These are phyloP conservation scores for Colletotrichum liriopes DNA, from an alignment of 2,329 filamentous ascomycete species.

Conservation along the genomic window DNA sequence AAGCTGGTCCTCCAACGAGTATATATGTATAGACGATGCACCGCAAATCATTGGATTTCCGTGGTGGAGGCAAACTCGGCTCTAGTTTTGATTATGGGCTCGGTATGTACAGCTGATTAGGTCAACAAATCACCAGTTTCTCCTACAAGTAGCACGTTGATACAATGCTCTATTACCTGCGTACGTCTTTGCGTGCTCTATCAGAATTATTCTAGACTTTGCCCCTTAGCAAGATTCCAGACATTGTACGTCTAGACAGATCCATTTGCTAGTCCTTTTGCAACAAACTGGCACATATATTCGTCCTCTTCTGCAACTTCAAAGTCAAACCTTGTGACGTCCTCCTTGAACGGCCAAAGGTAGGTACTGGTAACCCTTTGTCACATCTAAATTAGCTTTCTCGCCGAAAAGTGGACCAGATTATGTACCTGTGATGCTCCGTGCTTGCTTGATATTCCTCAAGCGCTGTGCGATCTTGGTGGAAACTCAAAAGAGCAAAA, in stretches of 20 bases:
- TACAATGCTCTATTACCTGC: background rate
- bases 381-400: background rate
- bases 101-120: background rate
- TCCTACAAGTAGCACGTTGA: background rate
- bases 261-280: constrained; percentile 32
- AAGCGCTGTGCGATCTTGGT: constrained; percentile 61
- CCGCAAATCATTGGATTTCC: too few relatives aligned
- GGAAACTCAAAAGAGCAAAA: constrained; percentile 67
- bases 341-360: constrained; percentile 68
- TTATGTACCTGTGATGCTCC: constrained; percentile 64
- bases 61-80: too few relatives aligned
- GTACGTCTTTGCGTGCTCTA: too few relatives aligned
- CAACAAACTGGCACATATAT: constrained; percentile 36
- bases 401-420: background rate
- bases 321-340: constrained; percentile 69
- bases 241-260: background rate
- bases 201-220: background rate
- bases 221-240: background rate
- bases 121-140: background rate
- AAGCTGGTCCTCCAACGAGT: too few relatives aligned
- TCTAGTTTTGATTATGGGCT: background rate
- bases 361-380: constrained; percentile 66
- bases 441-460: constrained; percentile 67
- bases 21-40: too few relatives aligned
- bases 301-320: constrained; percentile 61